Base-by-base conservation (phyloP, 805 yeast genomes). In the Ogataea neopini region DNA sequence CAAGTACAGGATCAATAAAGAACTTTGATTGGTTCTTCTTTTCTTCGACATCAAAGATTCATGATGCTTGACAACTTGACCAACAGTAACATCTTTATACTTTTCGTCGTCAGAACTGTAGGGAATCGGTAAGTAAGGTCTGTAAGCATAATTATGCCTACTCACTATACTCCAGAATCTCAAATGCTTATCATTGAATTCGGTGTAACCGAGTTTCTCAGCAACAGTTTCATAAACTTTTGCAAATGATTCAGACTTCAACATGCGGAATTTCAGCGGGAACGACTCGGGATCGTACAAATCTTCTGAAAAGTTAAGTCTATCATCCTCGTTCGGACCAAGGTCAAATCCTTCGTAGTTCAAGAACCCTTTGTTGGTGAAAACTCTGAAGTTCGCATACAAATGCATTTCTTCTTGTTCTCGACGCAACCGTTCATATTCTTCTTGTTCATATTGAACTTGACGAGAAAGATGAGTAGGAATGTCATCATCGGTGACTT, bases 261-360 rank as follows among this genome's bases (percentile, higher is more conserved):
- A 71, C 2, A 84, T 72, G 60, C 77, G 79, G 34, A 84, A 59
- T 2, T 64, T 57, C 2, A 70, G 9, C 0, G 94, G 84, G 48
- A 69, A 71, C 1, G 80, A 71, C 4, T 70, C 70, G 1, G 71
- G 69, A 30, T 73, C 74, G 53, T 72, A 74, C n/a, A 79, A 62
- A 1, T 73, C 77, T 25, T 78, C 75, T 40, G 77, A 77, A 54
- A 70, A 83, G 38, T 72, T 71, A 38, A 71, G 70, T 9, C 56
- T 60, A 37, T 64, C 66, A 4, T 59, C 61, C 11, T 78, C 76
- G 71, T 87, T 87, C 3, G 88, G 83, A 10, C 84, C 88, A 13
- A 86, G 61, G 63, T 90, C 97, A 60, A 87, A 83, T 0, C 95
- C 96, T 58, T 80, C 74, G 59, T 79, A 84, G 45, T 77, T 69